Evolutionary conservation across 768 basidiomycete species (phyloP), one percentile per base, ranked within the genome.

Genomic region (Phlebiopsis gigantea): DNA sequence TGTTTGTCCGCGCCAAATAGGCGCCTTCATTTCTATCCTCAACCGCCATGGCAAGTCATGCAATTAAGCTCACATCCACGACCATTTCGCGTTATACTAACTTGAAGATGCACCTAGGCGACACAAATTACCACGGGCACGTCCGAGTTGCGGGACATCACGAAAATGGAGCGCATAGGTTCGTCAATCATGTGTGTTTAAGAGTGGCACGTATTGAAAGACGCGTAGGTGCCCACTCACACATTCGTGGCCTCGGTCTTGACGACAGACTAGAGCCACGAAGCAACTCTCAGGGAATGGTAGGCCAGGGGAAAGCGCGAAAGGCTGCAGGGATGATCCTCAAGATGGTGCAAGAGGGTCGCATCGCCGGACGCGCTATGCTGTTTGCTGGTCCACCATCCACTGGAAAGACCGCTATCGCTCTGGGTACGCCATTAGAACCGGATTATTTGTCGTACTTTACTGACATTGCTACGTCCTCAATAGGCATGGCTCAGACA

Each of bases 251-350:
- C 2, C 79, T 98, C 29, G 97, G 97, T 0, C 83, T 98, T 45
- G 95, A 98, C 63, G 90, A 93, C 61, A 76, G 87, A 61, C 80
- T 98, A 57, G 94, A 98, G 71, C 94, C 96, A 14, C 83, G 94
- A 19, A 81, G 78, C 30, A 91, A 86, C 69, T 82, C 89, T 0
- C 93, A 98, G 68, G 97, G 97, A 3, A 97, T 99, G 86, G 96
- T 99, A 24, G 97, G 97, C 0, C 97, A 99, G 68, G 90, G 78
- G 2, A 93, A 94, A 68, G 97, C 97, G 21, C 85, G 97, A 44
- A 97, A 97, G 71, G 96, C 97, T 0, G 97, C 96, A 0, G 97
- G 97, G 1, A 89, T 98, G 80, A 93, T 98, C 59, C 80, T 98
- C 65, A 95, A 89, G 74, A 96, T 99, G 95, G 94, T 98, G 5